Conservation (phyloP, 208 protist genomes). For the Endotrypanum monterogeii region DNA sequence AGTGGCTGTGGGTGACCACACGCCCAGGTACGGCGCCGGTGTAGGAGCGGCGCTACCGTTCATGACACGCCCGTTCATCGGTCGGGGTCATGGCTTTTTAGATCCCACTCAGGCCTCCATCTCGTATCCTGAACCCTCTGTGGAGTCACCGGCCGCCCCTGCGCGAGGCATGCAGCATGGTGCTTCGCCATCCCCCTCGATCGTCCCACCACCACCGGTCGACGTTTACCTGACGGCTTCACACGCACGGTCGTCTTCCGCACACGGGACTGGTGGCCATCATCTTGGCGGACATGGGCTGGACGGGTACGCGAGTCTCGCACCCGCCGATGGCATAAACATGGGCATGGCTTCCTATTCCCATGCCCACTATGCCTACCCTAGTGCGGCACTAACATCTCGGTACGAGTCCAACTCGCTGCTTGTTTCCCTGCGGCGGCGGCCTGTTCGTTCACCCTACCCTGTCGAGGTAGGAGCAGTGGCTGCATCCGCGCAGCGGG, state of each 20-base stretch:
- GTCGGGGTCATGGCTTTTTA: neutral
- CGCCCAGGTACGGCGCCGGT: neutral
- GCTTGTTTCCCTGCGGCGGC: neutral
- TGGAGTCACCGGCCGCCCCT: neutral
- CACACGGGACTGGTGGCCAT: neutral
- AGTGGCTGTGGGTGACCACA: neutral
- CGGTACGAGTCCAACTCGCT: neutral
- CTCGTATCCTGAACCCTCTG: neutral
- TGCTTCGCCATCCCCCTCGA: neutral
- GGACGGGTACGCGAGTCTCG: slow-evolving; percentile 14
- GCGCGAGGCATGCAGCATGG: neutral
- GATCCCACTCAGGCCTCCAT: neutral
- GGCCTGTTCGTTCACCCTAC: neutral
- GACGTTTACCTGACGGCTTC: neutral
- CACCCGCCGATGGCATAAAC: neutral
- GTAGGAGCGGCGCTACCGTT: neutral
- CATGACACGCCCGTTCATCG: neutral
- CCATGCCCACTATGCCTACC: neutral
- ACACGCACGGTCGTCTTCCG: neutral
- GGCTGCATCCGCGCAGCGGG: neutral
- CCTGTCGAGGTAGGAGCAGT: neutral
- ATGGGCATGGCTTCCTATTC: neutral
- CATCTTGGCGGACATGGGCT: neutral
- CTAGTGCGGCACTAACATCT: neutral
- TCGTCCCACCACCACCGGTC: slow-evolving; percentile 8